Evolutionary conservation across 2,329 filamentous ascomycete genomes (phyloP), one percentile per base, ranked within the genome.

Genomic region (Trichoderma pleuroti): DNA sequence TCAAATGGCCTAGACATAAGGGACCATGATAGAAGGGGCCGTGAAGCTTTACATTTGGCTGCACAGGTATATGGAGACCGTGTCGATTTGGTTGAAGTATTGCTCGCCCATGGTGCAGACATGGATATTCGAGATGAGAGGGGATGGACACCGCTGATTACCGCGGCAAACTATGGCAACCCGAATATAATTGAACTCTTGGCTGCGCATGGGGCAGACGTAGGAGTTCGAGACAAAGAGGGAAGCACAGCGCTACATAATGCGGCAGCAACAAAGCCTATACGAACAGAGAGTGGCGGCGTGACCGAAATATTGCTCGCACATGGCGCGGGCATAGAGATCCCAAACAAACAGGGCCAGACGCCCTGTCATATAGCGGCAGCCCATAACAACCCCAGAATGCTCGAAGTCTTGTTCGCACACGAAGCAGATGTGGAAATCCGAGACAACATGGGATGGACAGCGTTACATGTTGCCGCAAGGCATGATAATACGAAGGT

Each of bases 401-500:
- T 28, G 26, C 26, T 28, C 5, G 26, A 28, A 28, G 26, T 28
- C 26, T 46, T 46, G 18, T 18, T 46, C 39, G 18, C 39, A n/a
- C 39, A 46, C 18, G 18, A 18, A n/a, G 18, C 39, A 46, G 18
- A 46, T n/a, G 18, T 21, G 1, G 39, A 46, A 1, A 7, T 5
- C 42, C 42, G 9, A 11, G 42, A 49, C 42, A 7, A 21, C 10
- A n/a, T 21, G 10, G 42, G 42, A 11, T 12, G n/a, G 21, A 49
- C 18, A 49, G n/a, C 42, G n/a, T 10, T 49, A 24, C 42, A 49
- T 49, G 10, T 21, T 5, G 42, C 42, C 7, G 42, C 42, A 6
- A 6, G 1, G 0, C 21, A 0, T 21, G 12, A 49, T 12, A 6
- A 5, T 10, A 9, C n/a, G n/a, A 11, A 7, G 0, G 5, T 1